Base-by-base conservation (phyloP, 805 yeast genomes). In the Candida fluviatilis region DNA sequence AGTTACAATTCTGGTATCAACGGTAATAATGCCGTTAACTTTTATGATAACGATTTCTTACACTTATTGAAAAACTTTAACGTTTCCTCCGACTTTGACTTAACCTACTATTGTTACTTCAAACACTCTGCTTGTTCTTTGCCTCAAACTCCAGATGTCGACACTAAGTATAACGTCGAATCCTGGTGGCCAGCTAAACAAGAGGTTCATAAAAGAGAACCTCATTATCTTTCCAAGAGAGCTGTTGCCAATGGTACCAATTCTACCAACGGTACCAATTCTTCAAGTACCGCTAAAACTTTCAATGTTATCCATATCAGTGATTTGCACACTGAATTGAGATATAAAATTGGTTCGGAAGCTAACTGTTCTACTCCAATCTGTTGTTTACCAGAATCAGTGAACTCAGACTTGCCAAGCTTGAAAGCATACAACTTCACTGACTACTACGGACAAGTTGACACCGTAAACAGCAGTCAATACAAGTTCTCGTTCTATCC, bases 281-380 rank as follows among this genome's bases (percentile, higher is more conserved):
- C 15, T 26, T 26, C 46, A 6, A 41, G 41, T 17, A 46, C 47
- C 28, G 43, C 53, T 15, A 54, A 69, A 40, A 62, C 69, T 1
- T 76, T 80, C 57, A 76, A 79, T 42, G 87, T 80, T 4, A 62
- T 82, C 43, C 90, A 82, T 48, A 49, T 82, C 23, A 72, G 82
- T 14, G 89, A 82, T 52, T 76, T 82, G 57, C 88, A 82, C 55
- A 57, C 79, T 34, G 76, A 80, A 52, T 55, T 74, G 39, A 75
- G 76, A 45, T 78, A 74, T 54, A 55, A 64, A 16, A 59, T 75
- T 10, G 83, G 82, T 23, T 55, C 73, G 4, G 84, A 78, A 54
- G 74, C 73, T n/a, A 77, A 78, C 50, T 77, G 83, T 55, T 57
- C 76, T 56, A 40, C 63, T 43, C 45, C 64, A 55, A 68, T 80